Base-by-base conservation (phyloP, 2,329 filamentous ascomycete genomes). In the Acephala macrosclerotiorum region DNA sequence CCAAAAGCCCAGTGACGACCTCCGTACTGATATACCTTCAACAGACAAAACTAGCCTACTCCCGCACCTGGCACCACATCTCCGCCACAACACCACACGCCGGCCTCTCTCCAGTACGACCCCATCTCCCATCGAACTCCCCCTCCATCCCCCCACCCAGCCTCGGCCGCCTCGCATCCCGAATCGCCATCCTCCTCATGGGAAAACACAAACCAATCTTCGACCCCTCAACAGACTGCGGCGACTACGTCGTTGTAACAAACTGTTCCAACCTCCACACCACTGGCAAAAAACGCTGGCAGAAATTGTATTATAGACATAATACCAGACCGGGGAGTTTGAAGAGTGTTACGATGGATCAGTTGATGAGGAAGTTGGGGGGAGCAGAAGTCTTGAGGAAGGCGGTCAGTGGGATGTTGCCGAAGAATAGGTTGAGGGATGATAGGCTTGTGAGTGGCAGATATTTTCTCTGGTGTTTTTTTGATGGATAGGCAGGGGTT, bases 121-220 rank as follows among this genome's bases (percentile, higher is more conserved):
- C 79, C 2, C 71, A 77, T 1, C 76, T 79, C 51, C 61, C 75
- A 7, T 42, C 72, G 9, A 61, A 64, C 51, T 77, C 85, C 73
- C 71, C 78, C 2, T 64, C 73, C 45, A 79, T 88, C 26, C 89
- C 89, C 22, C 85, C 88, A 20, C 93, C 94, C 16, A 89, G 93
- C n/a, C 90, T 97, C 47, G 95, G 95, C 73, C 93, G 95, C 49
- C 86, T 97, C 60, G 95, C 95, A 68, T 93, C 91, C 61, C 89
- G 91, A 69, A 97, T 97, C 79, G 95, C 94, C 68, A 84, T 90
- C 61, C 85, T 93, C 67, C 88, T 97, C 60, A 97, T 98, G 94
- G 96, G 96, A 82, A 99, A 99, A 85, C 91, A 99, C 86, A 99
- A 99, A 83, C 96, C 96, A 25, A 97, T 96, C 79, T 99, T 89